A percentile compares a stretch with the other conserved stretches of the same genome.
These are phyloP conservation scores for Scenedesmus sp. DNA, from an alignment of 163 green algal genomes.

Conservation along the genomic window DNA sequence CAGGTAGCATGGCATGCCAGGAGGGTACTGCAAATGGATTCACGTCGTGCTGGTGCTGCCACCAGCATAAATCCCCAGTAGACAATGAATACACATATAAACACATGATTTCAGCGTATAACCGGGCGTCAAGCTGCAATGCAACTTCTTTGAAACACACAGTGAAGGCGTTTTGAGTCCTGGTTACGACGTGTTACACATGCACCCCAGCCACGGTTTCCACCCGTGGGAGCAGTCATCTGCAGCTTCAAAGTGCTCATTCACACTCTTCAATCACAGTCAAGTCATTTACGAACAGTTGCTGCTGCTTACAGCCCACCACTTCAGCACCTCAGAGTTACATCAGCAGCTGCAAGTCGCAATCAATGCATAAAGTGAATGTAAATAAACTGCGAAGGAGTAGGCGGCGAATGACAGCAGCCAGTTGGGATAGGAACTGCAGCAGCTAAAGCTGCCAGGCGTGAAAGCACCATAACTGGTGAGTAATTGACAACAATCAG, in stretches of 20 bases:
- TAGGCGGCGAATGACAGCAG: background rate
- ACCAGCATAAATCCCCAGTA: too few relatives aligned
- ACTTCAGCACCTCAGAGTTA: slow-evolving; percentile 13
- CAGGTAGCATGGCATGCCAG: too few relatives aligned
- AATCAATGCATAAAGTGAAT: background rate
- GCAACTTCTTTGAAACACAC: background rate
- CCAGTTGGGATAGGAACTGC: background rate
- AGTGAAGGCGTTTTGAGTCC: background rate
- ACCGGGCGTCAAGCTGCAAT: too few relatives aligned
- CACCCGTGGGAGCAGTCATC: background rate
- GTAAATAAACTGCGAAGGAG: background rate
- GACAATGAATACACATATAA: too few relatives aligned
- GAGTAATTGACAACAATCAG: background rate
- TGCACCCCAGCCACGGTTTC: background rate
- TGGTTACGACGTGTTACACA: background rate
- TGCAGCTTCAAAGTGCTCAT: background rate
- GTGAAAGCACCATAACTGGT: background rate
- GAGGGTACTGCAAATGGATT: too few relatives aligned
- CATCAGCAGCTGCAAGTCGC: background rate
- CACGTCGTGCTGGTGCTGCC: too few relatives aligned
- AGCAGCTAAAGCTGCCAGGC: background rate
- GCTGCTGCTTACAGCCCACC: slow-evolving; percentile 2
- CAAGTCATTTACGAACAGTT: background rate
- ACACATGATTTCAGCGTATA: too few relatives aligned
- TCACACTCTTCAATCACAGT: background rate